Evolutionary conservation across 1,284 basidiomycete species (phyloP).

Genomic region (Volvariella volvacea): DNA sequence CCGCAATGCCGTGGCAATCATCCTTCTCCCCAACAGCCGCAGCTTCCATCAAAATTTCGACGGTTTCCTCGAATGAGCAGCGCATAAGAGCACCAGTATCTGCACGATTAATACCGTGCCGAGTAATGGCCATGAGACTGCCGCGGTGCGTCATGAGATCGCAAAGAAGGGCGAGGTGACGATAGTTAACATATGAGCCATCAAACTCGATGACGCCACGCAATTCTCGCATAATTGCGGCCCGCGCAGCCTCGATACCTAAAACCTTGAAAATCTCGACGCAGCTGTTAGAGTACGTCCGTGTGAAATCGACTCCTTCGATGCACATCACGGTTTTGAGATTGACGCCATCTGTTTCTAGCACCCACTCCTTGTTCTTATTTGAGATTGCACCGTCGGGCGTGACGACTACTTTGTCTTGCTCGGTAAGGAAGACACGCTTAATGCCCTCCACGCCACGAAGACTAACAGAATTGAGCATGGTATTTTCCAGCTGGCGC

Average conservation of each 20-base stretch:
- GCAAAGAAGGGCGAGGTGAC: slow-evolving; percentile 91
- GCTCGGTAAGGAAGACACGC: slow-evolving; percentile 89
- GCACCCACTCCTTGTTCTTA: slow-evolving; percentile 84
- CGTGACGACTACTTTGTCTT: slow-evolving; percentile 73
- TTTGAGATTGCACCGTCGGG: slow-evolving; percentile 59
- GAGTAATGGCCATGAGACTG: slow-evolving; percentile 95
- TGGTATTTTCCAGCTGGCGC: slow-evolving; percentile 91
- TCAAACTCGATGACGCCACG: slow-evolving; percentile 97
- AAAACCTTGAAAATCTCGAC: slow-evolving; percentile 96
- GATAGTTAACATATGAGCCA: slow-evolving; percentile 99
- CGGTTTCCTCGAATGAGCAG: slow-evolving; percentile 99
- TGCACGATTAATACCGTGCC: slow-evolving; percentile 98
- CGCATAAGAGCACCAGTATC: slow-evolving; percentile 97
- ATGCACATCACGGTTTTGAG: slow-evolving; percentile 91
- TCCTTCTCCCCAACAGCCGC: slow-evolving; percentile 97
- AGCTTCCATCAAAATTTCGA: slow-evolving; percentile 98
- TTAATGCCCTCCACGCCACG: slow-evolving; percentile 91
- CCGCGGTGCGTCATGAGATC: slow-evolving; percentile 99
- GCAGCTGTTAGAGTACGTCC: slow-evolving; percentile 97
- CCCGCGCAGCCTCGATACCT: slow-evolving; percentile 96
- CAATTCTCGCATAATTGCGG: slow-evolving; percentile 89
- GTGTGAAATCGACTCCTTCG: slow-evolving; percentile 87
- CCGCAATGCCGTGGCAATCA: slow-evolving; percentile 96
- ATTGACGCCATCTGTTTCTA: slow-evolving; percentile 97
- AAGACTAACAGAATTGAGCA: slow-evolving; percentile 93